A percentile compares a stretch with the other conserved stretches of the same genome.
These are phyloP conservation scores for Ceratobasidium sp. DNA, from an alignment of 1,284 basidiomycete species.

Conservation along the genomic window DNA sequence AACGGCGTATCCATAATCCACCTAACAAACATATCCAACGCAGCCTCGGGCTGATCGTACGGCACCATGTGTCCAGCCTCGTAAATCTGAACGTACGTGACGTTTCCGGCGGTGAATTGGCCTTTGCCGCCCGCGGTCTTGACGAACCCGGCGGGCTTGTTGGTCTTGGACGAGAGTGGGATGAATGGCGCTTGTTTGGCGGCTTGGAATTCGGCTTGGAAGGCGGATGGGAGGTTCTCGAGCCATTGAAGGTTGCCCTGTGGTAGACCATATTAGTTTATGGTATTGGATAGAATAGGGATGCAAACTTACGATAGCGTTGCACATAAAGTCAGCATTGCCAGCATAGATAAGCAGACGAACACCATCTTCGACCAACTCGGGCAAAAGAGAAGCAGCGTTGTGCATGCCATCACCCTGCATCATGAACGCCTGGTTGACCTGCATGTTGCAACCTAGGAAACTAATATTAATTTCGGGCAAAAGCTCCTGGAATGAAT, in stretches of 20 bases:
- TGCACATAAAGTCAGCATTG: constrained; percentile 88
- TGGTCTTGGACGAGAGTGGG: constrained; percentile 64
- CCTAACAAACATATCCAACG: constrained; percentile 63
- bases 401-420: constrained; percentile 86
- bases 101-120: constrained; percentile 74
- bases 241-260: constrained; percentile 83
- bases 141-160: constrained; percentile 67
- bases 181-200: constrained; percentile 62
- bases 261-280: background rate
- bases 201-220: constrained; percentile 56
- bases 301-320: constrained; percentile 67
- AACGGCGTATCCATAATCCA: constrained; percentile 52
- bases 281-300: background rate
- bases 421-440: constrained; percentile 76
- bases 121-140: constrained; percentile 70
- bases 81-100: constrained; percentile 78
- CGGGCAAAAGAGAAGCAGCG: constrained; percentile 77
- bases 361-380: constrained; percentile 80
- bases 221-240: constrained; percentile 70
- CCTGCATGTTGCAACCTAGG: constrained; percentile 66
- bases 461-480: constrained; percentile 53
- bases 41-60: constrained; percentile 65
- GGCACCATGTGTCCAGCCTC: constrained; percentile 75
- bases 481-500: constrained; percentile 60
- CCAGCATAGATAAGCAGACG: constrained; percentile 86